phyloP scores from a whole-genome alignment of 1,284 basidiomycete species.

The Apiotrichum montevideense region DNA sequence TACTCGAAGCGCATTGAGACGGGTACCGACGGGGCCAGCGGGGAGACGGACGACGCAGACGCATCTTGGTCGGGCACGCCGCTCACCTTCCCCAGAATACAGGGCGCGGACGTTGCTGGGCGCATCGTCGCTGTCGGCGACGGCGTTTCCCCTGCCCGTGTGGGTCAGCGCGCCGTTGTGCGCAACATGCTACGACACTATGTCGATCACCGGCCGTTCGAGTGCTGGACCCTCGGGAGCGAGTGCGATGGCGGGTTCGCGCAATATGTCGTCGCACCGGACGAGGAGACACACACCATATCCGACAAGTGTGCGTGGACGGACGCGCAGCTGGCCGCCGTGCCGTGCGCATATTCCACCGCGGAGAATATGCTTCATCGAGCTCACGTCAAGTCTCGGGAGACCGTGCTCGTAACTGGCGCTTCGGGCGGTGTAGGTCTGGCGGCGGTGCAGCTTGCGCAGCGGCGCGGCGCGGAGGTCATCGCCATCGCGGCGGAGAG shows the following conservation, averaged over 20 bases:
- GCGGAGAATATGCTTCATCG: conserved; percentile 8
- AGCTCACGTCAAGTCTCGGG: neutral
- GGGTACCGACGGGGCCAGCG: neutral
- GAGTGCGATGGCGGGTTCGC: conserved; percentile 8
- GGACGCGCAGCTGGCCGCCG: conserved; percentile 4
- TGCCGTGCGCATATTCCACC: conserved; percentile 6
- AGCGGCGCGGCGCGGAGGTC: neutral
- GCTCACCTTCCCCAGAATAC: conserved; percentile 4
- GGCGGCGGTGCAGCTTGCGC: conserved; percentile 2
- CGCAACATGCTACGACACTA: conserved; percentile 8
- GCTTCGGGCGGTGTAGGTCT: conserved; percentile 5
- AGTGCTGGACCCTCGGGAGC: conserved; percentile 8
- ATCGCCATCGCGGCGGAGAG: neutral
- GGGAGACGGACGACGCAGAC: neutral
- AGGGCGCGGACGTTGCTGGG: conserved; percentile 7
- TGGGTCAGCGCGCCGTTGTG: conserved; percentile 4
- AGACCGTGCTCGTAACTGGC: conserved; percentile 1
- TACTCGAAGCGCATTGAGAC: conserved; percentile 1
- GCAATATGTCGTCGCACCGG: conserved; percentile 4
- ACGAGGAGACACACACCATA: neutral
- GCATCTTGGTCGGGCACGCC: conserved; percentile 2
- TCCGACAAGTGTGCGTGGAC: neutral
- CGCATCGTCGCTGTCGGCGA: neutral
- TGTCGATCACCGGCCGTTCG: neutral
- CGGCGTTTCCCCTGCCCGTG: neutral